phyloP scores from a whole-genome alignment of 306 rosid species.

The Pyrus bretschneideri region DNA sequence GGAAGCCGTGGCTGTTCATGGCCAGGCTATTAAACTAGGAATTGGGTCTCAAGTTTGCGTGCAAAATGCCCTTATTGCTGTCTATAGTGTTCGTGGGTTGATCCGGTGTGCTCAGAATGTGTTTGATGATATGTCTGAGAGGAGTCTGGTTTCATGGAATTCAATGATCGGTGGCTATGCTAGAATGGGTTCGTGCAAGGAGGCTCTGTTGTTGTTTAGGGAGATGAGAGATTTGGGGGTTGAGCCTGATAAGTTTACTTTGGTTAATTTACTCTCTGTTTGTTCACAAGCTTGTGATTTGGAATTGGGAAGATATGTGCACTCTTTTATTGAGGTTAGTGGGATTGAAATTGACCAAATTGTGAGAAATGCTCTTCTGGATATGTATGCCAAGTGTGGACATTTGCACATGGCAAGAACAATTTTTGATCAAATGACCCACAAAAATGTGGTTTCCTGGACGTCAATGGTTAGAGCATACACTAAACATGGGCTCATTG shows the following conservation, averaged over 20 bases:
- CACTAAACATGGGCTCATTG: constrained; percentile 45
- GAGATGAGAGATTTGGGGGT: constrained; percentile 40
- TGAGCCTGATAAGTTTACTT: constrained; percentile 49
- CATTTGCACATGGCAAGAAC: constrained; percentile 35
- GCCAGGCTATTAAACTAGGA: constrained; percentile 53
- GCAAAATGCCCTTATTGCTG: constrained; percentile 45
- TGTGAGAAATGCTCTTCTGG: constrained; percentile 50
- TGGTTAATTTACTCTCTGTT: constrained; percentile 64
- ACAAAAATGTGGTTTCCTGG: constrained; percentile 58
- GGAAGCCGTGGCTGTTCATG: constrained; percentile 47
- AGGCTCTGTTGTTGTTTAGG: constrained; percentile 39
- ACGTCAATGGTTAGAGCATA: constrained; percentile 61
- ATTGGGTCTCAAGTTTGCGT: constrained; percentile 38
- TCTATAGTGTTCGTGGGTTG: constrained; percentile 40
- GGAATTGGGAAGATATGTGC: constrained; percentile 48
- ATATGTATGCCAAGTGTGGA: constrained; percentile 71
- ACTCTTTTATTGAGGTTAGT: constrained; percentile 31
- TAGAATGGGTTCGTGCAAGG: constrained; percentile 29
- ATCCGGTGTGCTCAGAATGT: constrained; percentile 34
- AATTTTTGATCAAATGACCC: constrained; percentile 40
- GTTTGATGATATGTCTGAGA: constrained; percentile 52
- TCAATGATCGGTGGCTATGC: constrained; percentile 60
- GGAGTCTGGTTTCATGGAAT: constrained; percentile 67
- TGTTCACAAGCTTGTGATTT: constrained; percentile 46
- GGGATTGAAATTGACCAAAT: constrained; percentile 51